These are phyloP conservation scores for Macaranga tanarius DNA, from an alignment of 441 rosid genomes.

Conservation along the genomic window DNA sequence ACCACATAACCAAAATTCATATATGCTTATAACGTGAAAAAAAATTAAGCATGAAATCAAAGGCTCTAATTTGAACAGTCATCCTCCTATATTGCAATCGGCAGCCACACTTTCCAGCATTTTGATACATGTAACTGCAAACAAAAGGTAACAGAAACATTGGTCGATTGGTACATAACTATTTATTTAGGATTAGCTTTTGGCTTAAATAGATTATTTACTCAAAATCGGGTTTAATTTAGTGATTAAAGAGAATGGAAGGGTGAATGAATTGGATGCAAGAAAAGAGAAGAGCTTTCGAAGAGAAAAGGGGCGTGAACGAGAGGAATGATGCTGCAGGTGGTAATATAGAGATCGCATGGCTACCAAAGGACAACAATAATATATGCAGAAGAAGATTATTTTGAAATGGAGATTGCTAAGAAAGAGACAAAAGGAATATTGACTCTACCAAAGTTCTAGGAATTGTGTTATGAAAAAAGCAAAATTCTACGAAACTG, in stretches of 20 bases:
- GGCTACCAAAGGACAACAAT: neutral
- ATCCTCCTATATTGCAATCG: constrained; percentile 21
- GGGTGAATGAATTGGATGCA: constrained; percentile 20
- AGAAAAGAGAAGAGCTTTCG: constrained; percentile 24
- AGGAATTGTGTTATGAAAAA: neutral
- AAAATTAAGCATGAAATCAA: constrained; percentile 22
- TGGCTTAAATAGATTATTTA: no score
- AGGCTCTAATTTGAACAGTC: constrained; percentile 39
- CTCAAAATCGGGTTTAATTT: neutral
- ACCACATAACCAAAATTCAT: neutral
- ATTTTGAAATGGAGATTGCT: neutral
- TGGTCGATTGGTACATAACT: no score
- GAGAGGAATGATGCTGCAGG: neutral
- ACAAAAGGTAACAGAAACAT: neutral
- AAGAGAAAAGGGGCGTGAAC: constrained; percentile 23
- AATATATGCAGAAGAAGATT: neutral
- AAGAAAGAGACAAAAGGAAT: neutral
- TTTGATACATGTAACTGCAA: constrained; percentile 38
- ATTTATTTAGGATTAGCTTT: no score
- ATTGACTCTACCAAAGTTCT: neutral
- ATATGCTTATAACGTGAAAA: neutral
- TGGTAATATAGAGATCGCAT: constrained; percentile 47
- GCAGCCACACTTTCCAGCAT: constrained; percentile 30
- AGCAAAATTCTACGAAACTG: no score
- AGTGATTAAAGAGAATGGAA: neutral